A percentile compares a stretch with the other conserved stretches of the same genome.
Evolutionary conservation across 1,284 basidiomycete genomes (phyloP).

Genomic region (Trichosporon sp.): DNA sequence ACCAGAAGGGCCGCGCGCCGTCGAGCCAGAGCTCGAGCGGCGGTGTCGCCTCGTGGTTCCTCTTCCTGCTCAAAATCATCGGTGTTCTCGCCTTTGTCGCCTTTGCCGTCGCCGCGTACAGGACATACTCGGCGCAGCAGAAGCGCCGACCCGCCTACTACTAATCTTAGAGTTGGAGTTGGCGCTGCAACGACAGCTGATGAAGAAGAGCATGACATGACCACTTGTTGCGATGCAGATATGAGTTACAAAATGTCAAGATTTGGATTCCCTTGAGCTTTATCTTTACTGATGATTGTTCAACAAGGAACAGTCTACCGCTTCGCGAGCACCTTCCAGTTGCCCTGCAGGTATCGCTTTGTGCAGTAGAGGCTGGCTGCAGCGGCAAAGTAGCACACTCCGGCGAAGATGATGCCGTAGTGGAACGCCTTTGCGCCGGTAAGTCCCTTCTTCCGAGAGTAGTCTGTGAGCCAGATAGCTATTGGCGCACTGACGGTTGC

Average conservation of each 20-base stretch:
- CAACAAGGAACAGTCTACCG: too few relatives aligned
- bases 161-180: conserved; percentile 7
- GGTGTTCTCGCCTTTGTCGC: conserved; percentile 45
- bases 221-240: not conserved
- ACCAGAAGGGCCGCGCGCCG: not conserved
- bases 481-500: conserved; percentile 46
- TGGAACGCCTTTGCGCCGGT: conserved; percentile 39
- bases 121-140: conserved; percentile 46
- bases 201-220: not conserved
- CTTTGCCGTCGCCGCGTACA: conserved; percentile 46
- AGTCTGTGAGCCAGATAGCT: conserved; percentile 44
- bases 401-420: conserved; percentile 47
- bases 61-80: conserved; percentile 48
- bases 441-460: conserved; percentile 31
- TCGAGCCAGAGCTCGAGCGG: conserved; percentile 13
- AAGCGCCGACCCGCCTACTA: conserved; percentile 35
- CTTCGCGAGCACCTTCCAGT: conserved; percentile 33
- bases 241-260: not conserved
- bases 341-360: conserved; percentile 42
- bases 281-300: not conserved
- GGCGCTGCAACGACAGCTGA: not conserved
- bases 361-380: conserved; percentile 37
- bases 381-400: conserved; percentile 36
- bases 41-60: conserved; percentile 44
- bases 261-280: not conserved